Conservation (phyloP, 768 basidiomycete species). For the Amanita phalloides region DNA sequence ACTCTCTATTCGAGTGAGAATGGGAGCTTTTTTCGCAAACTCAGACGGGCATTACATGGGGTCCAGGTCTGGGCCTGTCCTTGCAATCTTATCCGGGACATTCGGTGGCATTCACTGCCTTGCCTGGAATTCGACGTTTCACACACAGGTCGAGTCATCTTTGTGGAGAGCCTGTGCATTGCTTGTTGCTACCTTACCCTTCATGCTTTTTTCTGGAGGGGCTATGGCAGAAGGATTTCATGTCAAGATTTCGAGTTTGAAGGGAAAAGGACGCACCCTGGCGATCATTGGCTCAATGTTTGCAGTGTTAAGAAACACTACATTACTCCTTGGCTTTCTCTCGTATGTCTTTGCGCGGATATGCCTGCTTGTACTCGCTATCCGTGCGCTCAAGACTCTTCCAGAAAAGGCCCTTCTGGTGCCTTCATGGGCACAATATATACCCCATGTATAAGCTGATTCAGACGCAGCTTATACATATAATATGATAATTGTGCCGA, state of each 20-base stretch:
- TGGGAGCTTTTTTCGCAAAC: neutral
- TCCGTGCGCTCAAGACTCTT: neutral
- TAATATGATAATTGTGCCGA: too few relatives aligned
- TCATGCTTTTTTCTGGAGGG: neutral
- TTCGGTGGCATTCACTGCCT: constrained; percentile 15
- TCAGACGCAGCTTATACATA: too few relatives aligned
- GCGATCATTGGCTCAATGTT: neutral
- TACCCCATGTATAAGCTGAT: neutral
- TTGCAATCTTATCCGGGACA: constrained; percentile 1
- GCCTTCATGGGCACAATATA: neutral
- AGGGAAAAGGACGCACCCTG: neutral
- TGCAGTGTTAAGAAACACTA: neutral
- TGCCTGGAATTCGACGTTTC: constrained; percentile 12
- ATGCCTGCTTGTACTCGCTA: neutral
- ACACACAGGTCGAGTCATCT: constrained; percentile 8
- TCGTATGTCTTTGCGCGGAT: neutral
- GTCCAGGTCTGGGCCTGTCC: neutral
- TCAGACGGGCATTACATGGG: neutral
- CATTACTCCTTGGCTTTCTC: neutral
- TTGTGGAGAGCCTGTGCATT: constrained; percentile 14
- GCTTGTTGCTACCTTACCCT: constrained; percentile 7
- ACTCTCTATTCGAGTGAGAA: neutral
- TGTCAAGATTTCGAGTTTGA: neutral
- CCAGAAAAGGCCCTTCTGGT: neutral
- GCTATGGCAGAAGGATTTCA: neutral